Evolutionary conservation across 208 protist species (phyloP), one percentile per base, ranked within the genome.

Genomic region (Leishmania braziliensis): DNA sequence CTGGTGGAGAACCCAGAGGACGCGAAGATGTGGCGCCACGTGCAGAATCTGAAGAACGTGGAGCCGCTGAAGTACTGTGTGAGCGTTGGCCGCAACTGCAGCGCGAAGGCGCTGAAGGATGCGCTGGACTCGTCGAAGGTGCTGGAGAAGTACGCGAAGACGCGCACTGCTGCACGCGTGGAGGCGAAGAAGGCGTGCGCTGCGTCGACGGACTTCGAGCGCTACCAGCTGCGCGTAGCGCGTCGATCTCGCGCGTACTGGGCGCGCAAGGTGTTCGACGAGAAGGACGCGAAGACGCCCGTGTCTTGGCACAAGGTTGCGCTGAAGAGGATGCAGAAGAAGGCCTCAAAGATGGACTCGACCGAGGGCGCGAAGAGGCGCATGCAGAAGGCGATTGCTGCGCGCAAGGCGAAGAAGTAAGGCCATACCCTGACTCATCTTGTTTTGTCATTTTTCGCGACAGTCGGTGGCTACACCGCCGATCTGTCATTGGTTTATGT

Each of bases 151-250:
- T 97, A 96, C 91, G 89, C 90, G 80, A 90, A 85, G 76, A 97
- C 95, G 84, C 90, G 92, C 88, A 90, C 88, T 53, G 95, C 95
- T 73, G 81, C 58, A 48, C 92, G 92, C 83, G 89, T 96, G 79
- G 86, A 80, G 50, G 95, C 95, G 60, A 96, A 95, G 91, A 91
- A 95, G 88, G 92, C 95, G 72, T 81, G 93, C 86, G 91, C 95
- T 36, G 83, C 66, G 76, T 95, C 93, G 71, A 95, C 92, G 75
- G 95, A 97, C 92, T 97, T 97, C 87, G 93, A 96, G 91, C 93
- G 93, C 91, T 97, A 97, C 86, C 95, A 97, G 90, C 93, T 97
- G 79, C 92, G 91, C 86, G 95, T 96, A 62, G 95, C 95, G 70
- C 93, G 93, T 86, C 95, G 95, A 80, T 97, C 95, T 71, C 95